Percentiles rank a stretch among this genome's conserved stretches.
Evolutionary conservation across 1,139 yeast genomes (phyloP).

Genomic region (Ogataea hybrid): DNA sequence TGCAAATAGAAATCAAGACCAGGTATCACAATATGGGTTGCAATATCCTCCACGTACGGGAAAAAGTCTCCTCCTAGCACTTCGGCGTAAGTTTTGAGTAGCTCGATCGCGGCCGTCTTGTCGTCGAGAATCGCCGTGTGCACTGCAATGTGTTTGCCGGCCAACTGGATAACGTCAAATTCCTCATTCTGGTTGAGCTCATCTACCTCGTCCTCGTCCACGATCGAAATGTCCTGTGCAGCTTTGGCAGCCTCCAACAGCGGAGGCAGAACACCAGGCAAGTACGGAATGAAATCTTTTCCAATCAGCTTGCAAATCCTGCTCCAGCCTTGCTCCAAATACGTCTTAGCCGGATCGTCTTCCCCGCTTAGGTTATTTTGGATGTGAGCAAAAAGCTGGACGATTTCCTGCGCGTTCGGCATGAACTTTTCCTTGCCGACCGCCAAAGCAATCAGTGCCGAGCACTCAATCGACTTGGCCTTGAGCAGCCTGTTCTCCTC

Average conservation of each 20-base stretch:
- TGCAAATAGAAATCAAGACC: slow-evolving; percentile 88
- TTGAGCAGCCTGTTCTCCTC: slow-evolving; percentile 76
- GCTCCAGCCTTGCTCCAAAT: slow-evolving; percentile 95
- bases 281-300: slow-evolving; percentile 79
- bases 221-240: slow-evolving; percentile 80
- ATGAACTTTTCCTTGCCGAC: slow-evolving; percentile 90
- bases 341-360: slow-evolving; percentile 86
- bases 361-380: slow-evolving; percentile 55
- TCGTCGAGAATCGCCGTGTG: slow-evolving; percentile 92
- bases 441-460: slow-evolving; percentile 92
- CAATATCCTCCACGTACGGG: slow-evolving; percentile 78
- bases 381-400: slow-evolving; percentile 68
- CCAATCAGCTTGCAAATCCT: slow-evolving; percentile 87
- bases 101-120: slow-evolving; percentile 87
- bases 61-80: slow-evolving; percentile 80
- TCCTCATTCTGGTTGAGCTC: slow-evolving; percentile 82
- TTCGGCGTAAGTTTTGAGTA: slow-evolving; percentile 82
- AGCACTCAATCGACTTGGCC: slow-evolving; percentile 95
- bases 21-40: slow-evolving; percentile 79
- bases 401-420: slow-evolving; percentile 72
- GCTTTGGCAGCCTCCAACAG: slow-evolving; percentile 81
- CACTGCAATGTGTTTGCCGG: slow-evolving; percentile 92
- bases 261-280: slow-evolving; percentile 89
- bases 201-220: slow-evolving; percentile 87
- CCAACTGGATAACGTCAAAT: slow-evolving; percentile 90